phyloP scores from a whole-genome alignment of 192 early-diverging fungal species.

The Allomyces macrogynus region DNA sequence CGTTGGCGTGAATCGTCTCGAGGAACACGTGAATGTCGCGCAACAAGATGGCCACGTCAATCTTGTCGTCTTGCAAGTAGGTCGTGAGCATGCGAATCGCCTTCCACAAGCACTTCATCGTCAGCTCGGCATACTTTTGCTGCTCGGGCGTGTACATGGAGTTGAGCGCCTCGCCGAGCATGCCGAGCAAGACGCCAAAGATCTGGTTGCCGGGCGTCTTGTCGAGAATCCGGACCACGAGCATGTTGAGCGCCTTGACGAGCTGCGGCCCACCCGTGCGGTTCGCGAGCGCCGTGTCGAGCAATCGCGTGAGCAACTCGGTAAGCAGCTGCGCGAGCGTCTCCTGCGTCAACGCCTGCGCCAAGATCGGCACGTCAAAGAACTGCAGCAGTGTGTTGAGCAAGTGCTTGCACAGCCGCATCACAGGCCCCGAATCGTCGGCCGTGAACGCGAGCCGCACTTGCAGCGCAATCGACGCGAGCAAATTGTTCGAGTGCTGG shows the following conservation, averaged over 20 bases:
- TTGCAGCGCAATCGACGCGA: conserved; percentile 52
- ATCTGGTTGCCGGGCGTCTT: conserved; percentile 63
- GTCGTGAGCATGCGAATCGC: conserved; percentile 38
- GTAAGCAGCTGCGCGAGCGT: conserved; percentile 45
- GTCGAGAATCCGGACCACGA: conserved; percentile 80
- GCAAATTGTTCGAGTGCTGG: conserved; percentile 38
- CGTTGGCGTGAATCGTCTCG: conserved; percentile 48
- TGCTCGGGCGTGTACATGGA: conserved; percentile 23
- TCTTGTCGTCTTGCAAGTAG: conserved; percentile 43
- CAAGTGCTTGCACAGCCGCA: conserved; percentile 58
- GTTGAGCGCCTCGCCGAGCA: conserved; percentile 36
- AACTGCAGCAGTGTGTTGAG: conserved; percentile 54
- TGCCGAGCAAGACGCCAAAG: conserved; percentile 49
- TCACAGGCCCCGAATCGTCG: conserved; percentile 24
- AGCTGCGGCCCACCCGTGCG: conserved; percentile 37
- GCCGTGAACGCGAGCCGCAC: conserved; percentile 48
- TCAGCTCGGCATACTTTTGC: conserved; percentile 63
- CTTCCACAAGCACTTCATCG: conserved; percentile 96
- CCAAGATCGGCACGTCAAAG: conserved; percentile 48
- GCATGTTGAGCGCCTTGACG: conserved; percentile 54
- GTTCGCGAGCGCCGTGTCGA: conserved; percentile 50
- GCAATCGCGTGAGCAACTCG: conserved; percentile 55
- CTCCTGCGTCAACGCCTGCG: conserved; percentile 36
- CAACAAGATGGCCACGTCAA: conserved; percentile 45
- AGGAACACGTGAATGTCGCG: conserved; percentile 67